These are phyloP conservation scores for Termitomyces sp. DNA, from an alignment of 768 basidiomycete species.

Conservation along the genomic window DNA sequence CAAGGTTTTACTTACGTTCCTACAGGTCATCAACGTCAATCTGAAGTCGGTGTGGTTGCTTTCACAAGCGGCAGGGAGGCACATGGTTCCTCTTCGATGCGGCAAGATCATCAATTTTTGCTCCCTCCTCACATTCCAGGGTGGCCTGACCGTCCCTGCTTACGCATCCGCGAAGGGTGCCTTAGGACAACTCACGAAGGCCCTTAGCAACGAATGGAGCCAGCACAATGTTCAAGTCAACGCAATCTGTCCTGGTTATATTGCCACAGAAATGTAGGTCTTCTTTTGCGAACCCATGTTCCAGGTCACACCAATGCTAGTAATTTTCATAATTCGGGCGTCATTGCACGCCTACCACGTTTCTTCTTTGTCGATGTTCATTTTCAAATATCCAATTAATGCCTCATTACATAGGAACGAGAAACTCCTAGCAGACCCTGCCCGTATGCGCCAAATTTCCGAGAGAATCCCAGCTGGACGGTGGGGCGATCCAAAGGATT, in stretches of 20 bases:
- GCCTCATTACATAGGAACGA: constrained; percentile 32
- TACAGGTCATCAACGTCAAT: constrained; percentile 78
- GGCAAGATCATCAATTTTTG: constrained; percentile 76
- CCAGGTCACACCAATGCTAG: neutral
- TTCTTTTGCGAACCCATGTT: neutral
- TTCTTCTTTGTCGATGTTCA: neutral
- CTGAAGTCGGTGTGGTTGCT: constrained; percentile 85
- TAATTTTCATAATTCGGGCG: neutral
- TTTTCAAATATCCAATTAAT: neutral
- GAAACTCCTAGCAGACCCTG: constrained; percentile 48
- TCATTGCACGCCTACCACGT: neutral
- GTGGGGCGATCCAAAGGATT: constrained; percentile 70
- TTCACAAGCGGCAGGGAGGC: constrained; percentile 78
- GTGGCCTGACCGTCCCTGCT: constrained; percentile 75
- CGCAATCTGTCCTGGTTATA: constrained; percentile 83
- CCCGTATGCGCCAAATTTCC: constrained; percentile 61
- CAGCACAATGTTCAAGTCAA: constrained; percentile 85
- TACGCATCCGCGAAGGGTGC: constrained; percentile 92
- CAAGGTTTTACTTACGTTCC: neutral
- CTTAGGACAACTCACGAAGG: constrained; percentile 79
- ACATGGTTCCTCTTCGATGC: constrained; percentile 70
- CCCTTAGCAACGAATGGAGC: constrained; percentile 92
- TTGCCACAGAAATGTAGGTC: constrained; percentile 81
- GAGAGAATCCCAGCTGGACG: constrained; percentile 68
- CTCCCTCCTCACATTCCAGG: constrained; percentile 56